Evolutionary conservation across 129 eudicot species (phyloP), one percentile per base, ranked within the genome.

Genomic region (Arctium minus): DNA sequence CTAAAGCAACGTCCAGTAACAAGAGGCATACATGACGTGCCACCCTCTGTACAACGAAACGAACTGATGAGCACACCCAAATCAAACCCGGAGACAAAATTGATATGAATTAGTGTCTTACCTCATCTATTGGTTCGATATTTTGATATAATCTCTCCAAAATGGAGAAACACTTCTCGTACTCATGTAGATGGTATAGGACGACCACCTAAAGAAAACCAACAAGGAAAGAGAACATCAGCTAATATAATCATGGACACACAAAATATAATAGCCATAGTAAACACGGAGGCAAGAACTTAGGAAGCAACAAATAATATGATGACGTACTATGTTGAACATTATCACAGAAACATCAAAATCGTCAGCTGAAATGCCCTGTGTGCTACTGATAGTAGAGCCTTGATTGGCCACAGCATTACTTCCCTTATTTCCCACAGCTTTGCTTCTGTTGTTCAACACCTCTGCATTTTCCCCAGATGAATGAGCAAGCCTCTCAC

Each of bases 71-170:
- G 39, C 27, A 75, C 33, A 73, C 27, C 17, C 65, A 12, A 40
- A 36, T 62, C 31, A 81, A 35, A 65, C 53, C 60, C 15, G 9
- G 10, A 6, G 32, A 40, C 0, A 71, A 39, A 44, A 80, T 3
- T 35, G 12, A 27, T 60, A 70, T 0, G 30, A 70, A 44, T 30
- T 77, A 10, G 18, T 29, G 22, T 12, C 17, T 78, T 81, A 95
- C 98, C 97, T 95, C 98, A 36, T 90, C 92, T 86, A 95, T 85
- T 17, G 98, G 98, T 86, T 88, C 94, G 80, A 95, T 91, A 75
- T 92, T 95, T 86, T 89, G 97, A 87, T 86, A 92, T 80, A 95
- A 78, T 36, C 87, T 78, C 64, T 95, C 97, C 89, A 95, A 83
- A 78, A 88, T 84, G 48, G 93, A 87, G 81, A 88, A 92, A 68